phyloP scores from a whole-genome alignment of 2,329 filamentous ascomycete species.

The Alternaria longipes region DNA sequence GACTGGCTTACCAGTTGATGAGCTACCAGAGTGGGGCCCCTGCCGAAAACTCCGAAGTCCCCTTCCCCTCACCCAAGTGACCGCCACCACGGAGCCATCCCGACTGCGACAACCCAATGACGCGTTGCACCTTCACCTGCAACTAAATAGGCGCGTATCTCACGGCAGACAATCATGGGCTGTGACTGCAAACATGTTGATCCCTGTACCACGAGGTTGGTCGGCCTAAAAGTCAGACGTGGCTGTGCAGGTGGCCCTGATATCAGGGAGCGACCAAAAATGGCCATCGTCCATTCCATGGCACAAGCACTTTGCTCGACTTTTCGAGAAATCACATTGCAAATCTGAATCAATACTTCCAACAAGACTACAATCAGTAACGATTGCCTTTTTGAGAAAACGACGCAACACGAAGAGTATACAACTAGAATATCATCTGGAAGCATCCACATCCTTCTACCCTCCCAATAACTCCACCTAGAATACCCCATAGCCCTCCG shows the following conservation, averaged over 20 bases:
- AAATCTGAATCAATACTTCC: too few relatives aligned
- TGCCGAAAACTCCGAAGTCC: background rate
- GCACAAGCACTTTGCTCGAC: too few relatives aligned
- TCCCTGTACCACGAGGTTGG: background rate
- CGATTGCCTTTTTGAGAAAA: background rate
- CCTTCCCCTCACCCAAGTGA: background rate
- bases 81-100: background rate
- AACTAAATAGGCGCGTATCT: background rate
- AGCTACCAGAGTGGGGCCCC: background rate
- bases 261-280: background rate
- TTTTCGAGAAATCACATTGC: too few relatives aligned
- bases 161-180: background rate
- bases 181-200: background rate
- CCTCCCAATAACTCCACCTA: background rate
- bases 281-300: too few relatives aligned
- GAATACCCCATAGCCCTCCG: background rate
- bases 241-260: background rate
- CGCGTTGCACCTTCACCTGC: background rate
- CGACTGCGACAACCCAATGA: background rate
- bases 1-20: background rate
- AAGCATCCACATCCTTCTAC: background rate
- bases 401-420: background rate
- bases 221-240: background rate
- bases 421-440: background rate
- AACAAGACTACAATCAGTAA: too few relatives aligned